These are phyloP conservation scores for Anthoceros angustus DNA, from an alignment of 225 moss, liverwort and hornwort genomes.

Conservation along the genomic window DNA sequence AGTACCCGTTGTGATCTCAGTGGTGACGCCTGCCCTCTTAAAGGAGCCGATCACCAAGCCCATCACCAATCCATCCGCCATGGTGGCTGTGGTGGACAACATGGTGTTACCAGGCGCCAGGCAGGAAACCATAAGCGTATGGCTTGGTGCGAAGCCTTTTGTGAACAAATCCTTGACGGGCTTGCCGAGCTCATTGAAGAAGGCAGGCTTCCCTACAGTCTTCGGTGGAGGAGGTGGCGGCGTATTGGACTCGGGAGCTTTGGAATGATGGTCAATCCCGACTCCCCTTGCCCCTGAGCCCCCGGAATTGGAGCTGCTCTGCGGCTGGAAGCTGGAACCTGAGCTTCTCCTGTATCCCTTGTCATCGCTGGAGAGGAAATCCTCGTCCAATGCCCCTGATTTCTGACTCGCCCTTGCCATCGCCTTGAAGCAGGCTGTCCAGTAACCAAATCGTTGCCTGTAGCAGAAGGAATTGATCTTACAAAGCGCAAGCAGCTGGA, in stretches of 20 bases:
- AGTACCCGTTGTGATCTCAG: slow-evolving; percentile 24
- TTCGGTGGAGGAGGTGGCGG: neutral
- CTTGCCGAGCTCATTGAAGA: slow-evolving; percentile 63
- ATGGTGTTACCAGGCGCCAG: slow-evolving; percentile 43
- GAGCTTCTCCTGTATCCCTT: neutral
- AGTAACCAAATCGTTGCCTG: too few relatives aligned
- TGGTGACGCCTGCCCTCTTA: slow-evolving; percentile 32
- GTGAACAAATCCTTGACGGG: slow-evolving; percentile 54
- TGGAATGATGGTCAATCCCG: neutral
- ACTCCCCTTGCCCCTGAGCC: neutral
- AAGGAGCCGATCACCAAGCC: slow-evolving; percentile 52
- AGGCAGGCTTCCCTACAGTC: slow-evolving; percentile 34
- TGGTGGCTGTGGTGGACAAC: slow-evolving; percentile 48
- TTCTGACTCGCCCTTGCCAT: too few relatives aligned
- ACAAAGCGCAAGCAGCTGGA: too few relatives aligned
- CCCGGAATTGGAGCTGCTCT: neutral
- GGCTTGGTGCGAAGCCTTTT: slow-evolving; percentile 56
- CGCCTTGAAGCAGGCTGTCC: too few relatives aligned
- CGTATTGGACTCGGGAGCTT: neutral
- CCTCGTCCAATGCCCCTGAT: too few relatives aligned
- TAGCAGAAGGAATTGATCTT: too few relatives aligned
- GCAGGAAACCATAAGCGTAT: slow-evolving; percentile 61
- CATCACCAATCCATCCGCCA: slow-evolving; percentile 37
- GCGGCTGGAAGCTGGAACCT: neutral
- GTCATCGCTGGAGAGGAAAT: neutral